Evolutionary conservation across 805 yeast genomes (phyloP), one percentile per base, ranked within the genome.

Genomic region (Myxozyma neglecta): DNA sequence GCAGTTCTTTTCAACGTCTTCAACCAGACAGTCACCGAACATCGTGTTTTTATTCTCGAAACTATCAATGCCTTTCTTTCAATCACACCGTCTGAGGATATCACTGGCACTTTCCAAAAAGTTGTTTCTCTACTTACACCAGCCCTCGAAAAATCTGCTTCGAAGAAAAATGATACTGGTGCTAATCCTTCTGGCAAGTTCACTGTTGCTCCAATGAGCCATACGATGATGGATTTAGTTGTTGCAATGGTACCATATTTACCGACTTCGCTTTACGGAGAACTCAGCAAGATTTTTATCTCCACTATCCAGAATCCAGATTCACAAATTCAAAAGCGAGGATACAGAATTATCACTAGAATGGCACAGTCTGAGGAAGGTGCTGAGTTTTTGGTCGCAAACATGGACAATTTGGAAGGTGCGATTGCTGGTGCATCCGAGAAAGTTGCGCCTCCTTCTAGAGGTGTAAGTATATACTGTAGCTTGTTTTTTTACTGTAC

Each of bases 1-100:
- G 88, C 96, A 11, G 97, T 91, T 20, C 78, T 94, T 54, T 90
- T 93, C 80, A 94, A 94, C 70, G 96, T 94, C 16, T 94, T 89
- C 75, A 84, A 93, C n/a, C 92, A 91, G 68, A 91, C 97, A 10
- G 76, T 84, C 49, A 87, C 94, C 43, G 94, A 89, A 57, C 82
- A 90, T 14, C 85, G 98, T 74, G 89, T 90, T 11, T 90, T 81
- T 73, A 85, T 94, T 54, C 80, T 91, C 61, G 97, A 93, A 64
- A 86, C 97, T 9, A 89, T 93, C 69, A 92, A 90, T 69, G 82
- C 86, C 0, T 92, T 87, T 73, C 78, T 94, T 63, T 83, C 85
- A 63, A 85, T 93, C 43, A 83, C 91, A 5, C 35, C 61, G 10
- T n/a, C 44, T 14, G 58, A 54, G 24, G 97, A 90, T 66, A 77